Base-by-base conservation (phyloP, 2,329 filamentous ascomycete genomes). In the Ampelomyces quisqualis region DNA sequence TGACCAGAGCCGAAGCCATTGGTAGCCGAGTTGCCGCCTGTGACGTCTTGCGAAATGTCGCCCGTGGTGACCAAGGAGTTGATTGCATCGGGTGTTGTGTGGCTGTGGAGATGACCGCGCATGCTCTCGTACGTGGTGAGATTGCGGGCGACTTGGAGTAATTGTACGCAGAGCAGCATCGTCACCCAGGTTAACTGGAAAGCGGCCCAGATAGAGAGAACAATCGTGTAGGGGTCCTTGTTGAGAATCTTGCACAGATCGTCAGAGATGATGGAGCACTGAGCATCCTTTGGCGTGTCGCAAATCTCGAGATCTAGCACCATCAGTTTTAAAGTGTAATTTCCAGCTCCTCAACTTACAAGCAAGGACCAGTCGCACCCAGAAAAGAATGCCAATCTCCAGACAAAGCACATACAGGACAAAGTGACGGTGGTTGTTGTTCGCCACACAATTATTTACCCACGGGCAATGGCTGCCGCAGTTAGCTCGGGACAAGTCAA, bases 91-190 rank as follows among this genome's bases (percentile, higher is more conserved):
- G 72, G 74, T 48, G 75, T 71, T 26, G 74, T 76, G 38, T 75
- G 69, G 39, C 75, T 76, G 48, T 85, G 77, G 43, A 82, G 78
- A 47, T 90, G 78, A 35, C 88, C 86, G 49, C 85, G 84, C 90
- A 98, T 97, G 68, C 90, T 95, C 70, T 98, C 93, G 70, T 88
- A 97, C 0, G 93, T 98, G 1, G 93, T 98, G 75, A 95, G 85
- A 42, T 90, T 94, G 47, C 90, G 84, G 0, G 90, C 86, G 36
- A 98, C 85, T 65, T 98, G 93, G 35, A 96, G 78, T 36, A 96
- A 82, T 65, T 98, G 94, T 4, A 97, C 94, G 51, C 90, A 86
- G 45, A 96, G 78, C 22, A 98, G 82, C 90, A 98, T 97, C n/a
- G 86, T 84, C 2, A 97, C 88, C 93, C 93, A 98, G 14, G 88